Percentiles rank a stretch among this genome's conserved stretches.
phyloP scores from a whole-genome alignment of 2,329 filamentous ascomycete genomes.

The Clonostachys byssicola region DNA sequence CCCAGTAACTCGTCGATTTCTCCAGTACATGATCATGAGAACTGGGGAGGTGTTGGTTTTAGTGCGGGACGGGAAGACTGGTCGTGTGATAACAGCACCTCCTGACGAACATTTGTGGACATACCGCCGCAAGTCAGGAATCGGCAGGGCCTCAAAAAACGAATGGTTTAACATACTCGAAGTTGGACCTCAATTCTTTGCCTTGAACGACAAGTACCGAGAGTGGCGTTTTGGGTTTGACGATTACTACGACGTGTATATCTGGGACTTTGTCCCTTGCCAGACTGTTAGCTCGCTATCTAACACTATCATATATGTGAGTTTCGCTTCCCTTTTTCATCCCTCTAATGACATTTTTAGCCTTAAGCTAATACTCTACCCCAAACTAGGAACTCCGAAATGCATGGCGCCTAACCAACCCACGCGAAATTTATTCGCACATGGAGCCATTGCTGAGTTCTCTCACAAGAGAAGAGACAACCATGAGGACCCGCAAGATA shows the following conservation, averaged over 20 bases:
- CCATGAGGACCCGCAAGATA: slow-evolving; percentile 14
- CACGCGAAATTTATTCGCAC: slow-evolving; percentile 12
- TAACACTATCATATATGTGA: no score
- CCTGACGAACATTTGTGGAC: slow-evolving; percentile 16
- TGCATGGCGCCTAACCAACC: slow-evolving; percentile 14
- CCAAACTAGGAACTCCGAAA: slow-evolving; percentile 13
- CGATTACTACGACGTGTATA: slow-evolving; percentile 19
- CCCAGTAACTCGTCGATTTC: slow-evolving; percentile 15
- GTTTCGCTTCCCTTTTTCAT: no score
- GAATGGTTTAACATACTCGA: slow-evolving; percentile 14
- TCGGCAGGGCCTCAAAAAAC: slow-evolving; percentile 17
- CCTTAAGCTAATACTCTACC: accelerated
- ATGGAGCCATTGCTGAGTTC: slow-evolving; percentile 12
- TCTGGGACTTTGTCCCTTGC: slow-evolving; percentile 17
- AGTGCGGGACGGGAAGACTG: slow-evolving; percentile 19
- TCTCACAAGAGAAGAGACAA: slow-evolving; percentile 12
- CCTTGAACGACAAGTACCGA: slow-evolving; percentile 11
- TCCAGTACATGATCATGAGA: slow-evolving; percentile 18
- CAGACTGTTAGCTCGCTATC: background rate
- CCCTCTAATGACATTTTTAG: background rate
- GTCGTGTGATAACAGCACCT: slow-evolving; percentile 18
- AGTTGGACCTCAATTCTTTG: slow-evolving; percentile 14
- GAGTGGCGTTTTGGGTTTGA: slow-evolving; percentile 18
- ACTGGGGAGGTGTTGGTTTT: slow-evolving; percentile 16
- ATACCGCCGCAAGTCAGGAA: slow-evolving; percentile 12